These are phyloP conservation scores for Cutaneotrichosporon sp. DNA, from an alignment of 1,284 basidiomycete species.

Conservation along the genomic window DNA sequence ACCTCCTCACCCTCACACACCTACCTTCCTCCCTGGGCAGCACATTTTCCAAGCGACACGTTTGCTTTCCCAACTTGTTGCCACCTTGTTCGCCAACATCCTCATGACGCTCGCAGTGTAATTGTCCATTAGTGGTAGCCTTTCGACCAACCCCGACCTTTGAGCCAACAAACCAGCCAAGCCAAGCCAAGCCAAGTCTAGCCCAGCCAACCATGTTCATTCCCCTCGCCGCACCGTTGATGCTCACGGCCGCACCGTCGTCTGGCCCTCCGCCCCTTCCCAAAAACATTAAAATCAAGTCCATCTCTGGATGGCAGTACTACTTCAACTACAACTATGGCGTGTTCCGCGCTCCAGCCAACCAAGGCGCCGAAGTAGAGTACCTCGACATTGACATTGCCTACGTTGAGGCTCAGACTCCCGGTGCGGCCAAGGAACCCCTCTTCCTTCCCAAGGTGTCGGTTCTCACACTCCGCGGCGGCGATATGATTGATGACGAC, in stretches of 20 bases:
- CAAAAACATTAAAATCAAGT: slow-evolving; percentile 1
- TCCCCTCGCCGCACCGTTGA: slow-evolving; percentile 8
- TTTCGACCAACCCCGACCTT: not conserved
- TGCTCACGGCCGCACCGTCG: slow-evolving; percentile 9
- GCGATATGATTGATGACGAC: slow-evolving; percentile 11
- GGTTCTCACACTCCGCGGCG: slow-evolving; percentile 6
- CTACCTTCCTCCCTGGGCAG: not conserved
- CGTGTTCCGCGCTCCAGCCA: not conserved
- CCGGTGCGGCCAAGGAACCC: not conserved
- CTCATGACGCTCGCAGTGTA: not conserved
- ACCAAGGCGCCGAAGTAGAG: not conserved
- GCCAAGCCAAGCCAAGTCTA: not conserved
- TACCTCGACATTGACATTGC: slow-evolving; percentile 11
- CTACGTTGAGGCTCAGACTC: slow-evolving; percentile 6
- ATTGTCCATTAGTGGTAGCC: not conserved
- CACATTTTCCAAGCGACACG: not conserved
- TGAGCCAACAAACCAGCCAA: not conserved
- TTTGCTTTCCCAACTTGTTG: not conserved
- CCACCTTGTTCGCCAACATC: not conserved
- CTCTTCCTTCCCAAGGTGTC: slow-evolving; percentile 7
- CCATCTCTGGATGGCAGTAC: slow-evolving; percentile 9
- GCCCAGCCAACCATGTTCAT: not conserved
- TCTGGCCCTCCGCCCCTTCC: slow-evolving; percentile 1
- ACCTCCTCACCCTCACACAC: not conserved
- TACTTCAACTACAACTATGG: slow-evolving; percentile 9